Conservation (phyloP, 108 stramenopile species). For the Nitzschia sp. region DNA sequence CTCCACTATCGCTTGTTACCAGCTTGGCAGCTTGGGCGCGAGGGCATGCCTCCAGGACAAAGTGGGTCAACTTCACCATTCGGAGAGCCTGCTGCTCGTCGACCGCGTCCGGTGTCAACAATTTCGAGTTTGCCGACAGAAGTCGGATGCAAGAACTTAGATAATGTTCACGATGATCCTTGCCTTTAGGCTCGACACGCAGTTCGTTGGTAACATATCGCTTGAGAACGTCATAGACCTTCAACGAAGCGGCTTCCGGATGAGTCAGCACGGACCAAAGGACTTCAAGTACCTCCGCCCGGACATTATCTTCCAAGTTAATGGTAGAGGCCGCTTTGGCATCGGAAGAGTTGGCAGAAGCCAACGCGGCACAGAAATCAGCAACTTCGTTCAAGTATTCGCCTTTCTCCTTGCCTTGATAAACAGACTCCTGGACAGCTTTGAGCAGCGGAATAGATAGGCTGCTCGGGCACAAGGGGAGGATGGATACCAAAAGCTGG, state of each 20-base stretch:
- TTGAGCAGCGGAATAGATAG: slow-evolving; percentile 81
- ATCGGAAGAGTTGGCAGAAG: slow-evolving; percentile 39
- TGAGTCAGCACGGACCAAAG: slow-evolving; percentile 86
- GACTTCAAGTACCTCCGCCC: slow-evolving; percentile 73
- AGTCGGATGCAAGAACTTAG: slow-evolving; percentile 50
- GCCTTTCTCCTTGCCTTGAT: slow-evolving; percentile 34
- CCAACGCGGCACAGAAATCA: slow-evolving; percentile 79
- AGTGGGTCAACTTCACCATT: slow-evolving; percentile 79
- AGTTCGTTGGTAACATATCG: slow-evolving; percentile 65
- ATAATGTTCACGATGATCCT: slow-evolving; percentile 59
- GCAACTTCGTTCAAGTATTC: slow-evolving; percentile 75
- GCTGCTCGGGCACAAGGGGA: slow-evolving; percentile 66
- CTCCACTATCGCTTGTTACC: slow-evolving; percentile 36
- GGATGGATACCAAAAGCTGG: slow-evolving; percentile 78
- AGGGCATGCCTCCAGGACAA: slow-evolving; percentile 81
- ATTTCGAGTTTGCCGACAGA: slow-evolving; percentile 39
- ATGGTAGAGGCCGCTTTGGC: slow-evolving; percentile 20
- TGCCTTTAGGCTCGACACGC: slow-evolving; percentile 56
- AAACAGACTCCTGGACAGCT: slow-evolving; percentile 58
- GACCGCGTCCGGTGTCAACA: slow-evolving; percentile 20
- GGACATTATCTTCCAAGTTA: slow-evolving; percentile 50
- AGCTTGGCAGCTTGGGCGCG: slow-evolving; percentile 50
- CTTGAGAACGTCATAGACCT: slow-evolving; percentile 76
- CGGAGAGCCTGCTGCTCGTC: slow-evolving; percentile 73
- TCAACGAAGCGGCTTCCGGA: slow-evolving; percentile 69